Conservation (phyloP, 805 yeast genomes). For the Kodamaea kaohsiungensis region DNA sequence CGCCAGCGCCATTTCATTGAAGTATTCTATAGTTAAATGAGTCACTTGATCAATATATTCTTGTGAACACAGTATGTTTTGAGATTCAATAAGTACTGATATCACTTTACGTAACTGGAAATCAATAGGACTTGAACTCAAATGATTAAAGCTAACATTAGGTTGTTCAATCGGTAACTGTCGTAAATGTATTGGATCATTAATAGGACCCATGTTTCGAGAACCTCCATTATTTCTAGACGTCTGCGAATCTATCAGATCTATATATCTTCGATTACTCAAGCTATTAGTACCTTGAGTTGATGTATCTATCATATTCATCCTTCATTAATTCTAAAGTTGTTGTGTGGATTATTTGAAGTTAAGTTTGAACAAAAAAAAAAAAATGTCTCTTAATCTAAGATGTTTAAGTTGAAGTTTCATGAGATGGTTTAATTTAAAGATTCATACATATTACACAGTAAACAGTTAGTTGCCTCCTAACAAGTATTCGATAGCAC, state of each 20-base stretch:
- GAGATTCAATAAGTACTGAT: slow-evolving; percentile 25
- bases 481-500: slow-evolving; percentile 86
- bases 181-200: neutral
- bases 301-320: neutral
- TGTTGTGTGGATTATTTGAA: neutral
- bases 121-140: slow-evolving; percentile 21
- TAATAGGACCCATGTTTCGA: neutral
- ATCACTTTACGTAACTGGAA: slow-evolving; percentile 30
- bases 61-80: slow-evolving; percentile 21
- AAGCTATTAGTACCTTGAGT: neutral
- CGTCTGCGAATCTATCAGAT: neutral
- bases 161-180: neutral
- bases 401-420: neutral
- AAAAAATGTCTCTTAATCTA: too few relatives aligned
- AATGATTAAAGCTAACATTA: neutral
- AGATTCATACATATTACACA: neutral
- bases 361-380: neutral
- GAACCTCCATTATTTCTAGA: neutral
- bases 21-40: slow-evolving; percentile 29
- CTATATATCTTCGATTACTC: neutral
- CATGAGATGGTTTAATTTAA: neutral
- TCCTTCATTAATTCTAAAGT: neutral
- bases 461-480: slow-evolving; percentile 9
- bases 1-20: slow-evolving; percentile 37
- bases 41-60: slow-evolving; percentile 32